Conservation (phyloP, 2,329 filamentous ascomycete genomes). For the Penicillium sclerotigenum region DNA sequence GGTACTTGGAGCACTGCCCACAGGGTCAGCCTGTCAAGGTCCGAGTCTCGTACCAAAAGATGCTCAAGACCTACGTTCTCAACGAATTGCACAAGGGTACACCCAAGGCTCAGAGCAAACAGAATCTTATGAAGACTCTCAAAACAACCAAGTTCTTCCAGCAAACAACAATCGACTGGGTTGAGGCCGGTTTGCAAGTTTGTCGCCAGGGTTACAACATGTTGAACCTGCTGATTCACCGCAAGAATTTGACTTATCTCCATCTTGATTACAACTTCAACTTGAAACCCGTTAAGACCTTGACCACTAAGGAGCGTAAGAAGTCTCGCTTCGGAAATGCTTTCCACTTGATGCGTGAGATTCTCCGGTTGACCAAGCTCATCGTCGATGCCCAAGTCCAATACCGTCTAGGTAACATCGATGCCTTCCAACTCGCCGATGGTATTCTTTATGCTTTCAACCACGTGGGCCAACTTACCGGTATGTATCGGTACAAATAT, state of each 20-base stretch:
- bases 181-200: constrained; percentile 96
- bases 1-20: constrained; percentile 95
- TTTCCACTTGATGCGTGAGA: constrained; percentile 98
- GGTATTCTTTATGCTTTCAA: constrained; percentile 99
- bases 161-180: constrained; percentile 98
- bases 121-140: constrained; percentile 81
- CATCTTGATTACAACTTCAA: constrained; percentile 99
- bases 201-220: constrained; percentile 99
- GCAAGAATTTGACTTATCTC: constrained; percentile 96
- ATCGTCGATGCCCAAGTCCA: constrained; percentile 99
- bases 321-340: constrained; percentile 99
- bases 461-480: constrained; percentile 94
- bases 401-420: constrained; percentile 94
- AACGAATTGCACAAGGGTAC: constrained; percentile 96
- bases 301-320: constrained; percentile 98
- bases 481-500: constrained; percentile 99
- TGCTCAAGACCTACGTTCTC: constrained; percentile 91
- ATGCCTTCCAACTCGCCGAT: constrained; percentile 96
- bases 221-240: constrained; percentile 94
- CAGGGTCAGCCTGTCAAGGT: constrained; percentile 92
- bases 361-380: constrained; percentile 88
- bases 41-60: constrained; percentile 95
- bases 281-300: constrained; percentile 94
- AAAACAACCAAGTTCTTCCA: constrained; percentile 99
- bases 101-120: constrained; percentile 92